Base-by-base conservation (phyloP, 2,329 filamentous ascomycete species). In the Didymella pinodella region DNA sequence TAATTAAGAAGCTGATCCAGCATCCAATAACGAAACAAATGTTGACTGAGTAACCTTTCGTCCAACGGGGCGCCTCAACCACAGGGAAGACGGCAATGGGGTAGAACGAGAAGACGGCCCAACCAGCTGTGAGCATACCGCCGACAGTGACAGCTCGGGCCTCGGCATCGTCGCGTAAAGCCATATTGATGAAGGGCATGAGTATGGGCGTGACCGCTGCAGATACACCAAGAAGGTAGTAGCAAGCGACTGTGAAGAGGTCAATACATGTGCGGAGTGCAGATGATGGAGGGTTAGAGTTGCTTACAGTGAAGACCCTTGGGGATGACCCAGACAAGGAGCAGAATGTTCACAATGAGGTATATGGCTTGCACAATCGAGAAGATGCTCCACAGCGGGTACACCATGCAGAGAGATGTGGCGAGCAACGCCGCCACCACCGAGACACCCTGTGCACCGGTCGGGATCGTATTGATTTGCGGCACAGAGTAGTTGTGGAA, bases 261-360 rank as follows among this genome's bases (percentile, higher is more conserved):
- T 67, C 48, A 69, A 55, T 43, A 25, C 7, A 16, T 5, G 11
- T 7, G 3, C 2, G 11, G 28, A n/a, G 4, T 43, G 26, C 7
- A n/a, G 12, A 22, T 3, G 10, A 7, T 4, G 3, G 11, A 29
- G 14, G 7, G 6, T 22, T 48, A 11, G n/a, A 29, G 8, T 1
- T 5, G 65, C 70, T 65, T 56, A 70, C 70, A 76, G 26, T 76
- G 73, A 4, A 83, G 68, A 1, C 72, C 77, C 2, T 76, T 81
- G 0, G 83, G 82, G n/a, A 84, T 82, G 16, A 78, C 70, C 82
- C 82, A 84, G 11, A 83, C 67, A 2, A 81, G 76, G 70, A 84
- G 80, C 54, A 80, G 80, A 10, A 82, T 71, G 3, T 77, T 76
- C 0, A 80, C 81, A 40, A 83, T 78, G 8, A 82, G 64, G 44